Conservation (phyloP, 306 rosid genomes). For the Begonia loranthoides region DNA sequence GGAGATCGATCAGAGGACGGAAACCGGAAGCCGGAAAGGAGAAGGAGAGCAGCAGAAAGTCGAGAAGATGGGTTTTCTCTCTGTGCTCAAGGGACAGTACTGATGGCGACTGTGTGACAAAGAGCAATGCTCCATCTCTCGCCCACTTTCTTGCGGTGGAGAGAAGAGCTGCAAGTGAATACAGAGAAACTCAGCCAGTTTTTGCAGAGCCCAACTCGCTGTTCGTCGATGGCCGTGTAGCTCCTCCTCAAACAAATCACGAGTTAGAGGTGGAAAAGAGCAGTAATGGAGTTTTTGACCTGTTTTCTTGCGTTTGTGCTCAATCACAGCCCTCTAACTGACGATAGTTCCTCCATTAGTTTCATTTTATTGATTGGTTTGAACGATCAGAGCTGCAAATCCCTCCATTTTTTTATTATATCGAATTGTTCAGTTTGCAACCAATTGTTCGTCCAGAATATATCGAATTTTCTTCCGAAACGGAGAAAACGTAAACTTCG, state of each 20-base stretch:
- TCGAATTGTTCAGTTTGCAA: too few relatives aligned
- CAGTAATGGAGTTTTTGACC: conserved; percentile 15
- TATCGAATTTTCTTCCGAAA: too few relatives aligned
- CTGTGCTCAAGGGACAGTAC: conserved; percentile 24
- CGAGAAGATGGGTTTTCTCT: conserved; percentile 26
- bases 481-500: too few relatives aligned
- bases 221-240: conserved; percentile 34
- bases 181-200: conserved; percentile 15
- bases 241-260: conserved; percentile 33
- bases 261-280: conserved; percentile 13
- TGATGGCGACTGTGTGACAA: conserved; percentile 16
- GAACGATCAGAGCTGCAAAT: conserved; percentile 5
- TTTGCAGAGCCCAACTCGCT: conserved; percentile 27
- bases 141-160: conserved; percentile 44
- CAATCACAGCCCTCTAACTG: not conserved
- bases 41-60: conserved; percentile 20
- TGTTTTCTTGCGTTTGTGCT: conserved; percentile 30
- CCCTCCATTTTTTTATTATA: not conserved
- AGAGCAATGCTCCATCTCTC: conserved; percentile 20
- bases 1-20: conserved; percentile 45
- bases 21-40: conserved; percentile 23
- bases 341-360: not conserved
- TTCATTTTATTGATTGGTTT: conserved; percentile 1
- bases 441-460: too few relatives aligned
- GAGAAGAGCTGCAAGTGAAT: conserved; percentile 31